Evolutionary conservation across 2,329 filamentous ascomycete species (phyloP).

Genomic region (Cylindrodendrum hubeiense): DNA sequence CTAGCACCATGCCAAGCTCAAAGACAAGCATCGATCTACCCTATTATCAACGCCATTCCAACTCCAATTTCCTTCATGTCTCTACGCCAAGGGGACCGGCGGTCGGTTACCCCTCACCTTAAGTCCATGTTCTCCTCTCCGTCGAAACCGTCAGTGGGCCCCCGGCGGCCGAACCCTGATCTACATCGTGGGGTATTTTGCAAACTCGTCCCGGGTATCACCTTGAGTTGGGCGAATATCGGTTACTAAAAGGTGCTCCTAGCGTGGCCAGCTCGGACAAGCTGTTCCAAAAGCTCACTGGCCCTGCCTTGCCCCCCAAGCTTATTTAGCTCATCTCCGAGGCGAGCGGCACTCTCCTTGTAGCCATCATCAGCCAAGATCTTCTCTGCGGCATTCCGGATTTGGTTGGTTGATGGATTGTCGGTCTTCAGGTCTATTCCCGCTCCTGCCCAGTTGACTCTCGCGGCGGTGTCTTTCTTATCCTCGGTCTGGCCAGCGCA

Average conservation of each 20-base stretch:
- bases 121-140: background rate
- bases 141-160: background rate
- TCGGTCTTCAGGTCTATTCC: slow-evolving; percentile 54
- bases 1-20: background rate
- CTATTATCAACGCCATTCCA: background rate
- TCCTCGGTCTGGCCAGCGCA: slow-evolving; percentile 53
- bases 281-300: slow-evolving; percentile 46
- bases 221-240: background rate
- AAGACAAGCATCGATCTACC: background rate
- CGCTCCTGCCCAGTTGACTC: slow-evolving; percentile 47
- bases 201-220: background rate
- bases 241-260: background rate
- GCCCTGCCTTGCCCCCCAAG: slow-evolving; percentile 44
- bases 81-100: background rate
- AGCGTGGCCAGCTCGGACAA: slow-evolving; percentile 12
- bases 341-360: slow-evolving; percentile 33
- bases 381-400: slow-evolving; percentile 40
- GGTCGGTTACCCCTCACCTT: background rate
- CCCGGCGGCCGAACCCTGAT: slow-evolving; percentile 13
- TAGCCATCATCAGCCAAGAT: slow-evolving; percentile 44
- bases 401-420: slow-evolving; percentile 43
- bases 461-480: slow-evolving; percentile 52
- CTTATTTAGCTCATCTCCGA: slow-evolving; percentile 44
- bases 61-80: background rate
- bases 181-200: slow-evolving; percentile 1